Evolutionary conservation across 805 yeast species (phyloP), one percentile per base, ranked within the genome.

Genomic region (Barnettozyma californica): DNA sequence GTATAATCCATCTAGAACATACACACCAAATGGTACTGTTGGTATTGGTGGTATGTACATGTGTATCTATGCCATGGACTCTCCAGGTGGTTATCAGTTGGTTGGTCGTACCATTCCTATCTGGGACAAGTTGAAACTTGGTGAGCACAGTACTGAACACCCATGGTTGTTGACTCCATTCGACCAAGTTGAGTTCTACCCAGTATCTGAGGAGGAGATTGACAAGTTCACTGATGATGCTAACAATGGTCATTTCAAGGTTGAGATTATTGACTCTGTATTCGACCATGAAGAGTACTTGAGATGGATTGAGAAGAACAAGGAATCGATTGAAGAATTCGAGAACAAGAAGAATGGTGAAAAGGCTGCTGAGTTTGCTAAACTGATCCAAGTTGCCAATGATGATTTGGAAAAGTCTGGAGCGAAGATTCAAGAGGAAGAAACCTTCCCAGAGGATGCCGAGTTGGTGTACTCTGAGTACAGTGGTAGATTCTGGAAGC

Each of bases 11-110:
- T 87, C 97, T 13, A 80, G 99, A 74, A 88, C 97, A 1, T 91
- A 77, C 72, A 92, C 99, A 2, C 96, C 97, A 36, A 88, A 89
- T 63, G 99, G 99, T 57, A 87, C 94, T 34, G 98, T 92, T 53
- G 99, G 99, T 62, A 84, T 94, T 64, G 99, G 99, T 54, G 98
- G 99, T 59, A 89, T 86, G 87, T 94, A 90, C 76, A 91, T 92
- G 98, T 92, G 98, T 73, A 91, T 92, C 59, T 92, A 92, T 69
- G 89, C 98, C 29, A 91, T 92, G 92, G 67, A 63, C 42, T 89
- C 97, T 23, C 99, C 99, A 43, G 99, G 99, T 70, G 99, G 99
- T 29, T 92, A 92, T 69, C 98, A 92, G 71, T 77, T 92, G 58
- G 92, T 90, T 53, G 99, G 98, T 49, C 81, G 98, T 64, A 92